These are phyloP conservation scores for Huiozyma naganishii DNA, from an alignment of 805 yeast genomes.

Conservation along the genomic window DNA sequence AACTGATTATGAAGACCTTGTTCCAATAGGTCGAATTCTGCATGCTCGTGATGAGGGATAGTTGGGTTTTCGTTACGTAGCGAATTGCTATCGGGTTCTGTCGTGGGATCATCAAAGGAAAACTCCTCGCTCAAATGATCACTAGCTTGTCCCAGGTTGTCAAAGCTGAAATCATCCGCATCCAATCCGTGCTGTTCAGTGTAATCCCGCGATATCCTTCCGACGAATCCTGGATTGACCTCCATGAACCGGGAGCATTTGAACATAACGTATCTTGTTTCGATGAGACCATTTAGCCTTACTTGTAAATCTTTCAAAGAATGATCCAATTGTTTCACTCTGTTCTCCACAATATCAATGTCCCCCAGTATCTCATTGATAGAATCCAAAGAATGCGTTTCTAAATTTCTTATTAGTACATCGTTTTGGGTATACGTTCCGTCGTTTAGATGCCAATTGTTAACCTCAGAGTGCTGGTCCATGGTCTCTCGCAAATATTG, in stretches of 20 bases:
- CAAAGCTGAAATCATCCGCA: slow-evolving; percentile 16
- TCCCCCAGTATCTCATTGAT: slow-evolving; percentile 53
- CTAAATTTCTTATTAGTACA: slow-evolving; percentile 14
- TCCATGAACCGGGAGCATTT: slow-evolving; percentile 41
- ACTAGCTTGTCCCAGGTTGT: slow-evolving; percentile 3
- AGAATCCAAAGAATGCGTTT: slow-evolving; percentile 27
- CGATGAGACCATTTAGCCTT: slow-evolving; percentile 56
- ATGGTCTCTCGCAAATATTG: slow-evolving; percentile 40
- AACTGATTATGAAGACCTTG: slow-evolving; percentile 20
- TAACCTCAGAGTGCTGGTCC: slow-evolving; percentile 31
- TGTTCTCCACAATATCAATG: slow-evolving; percentile 56
- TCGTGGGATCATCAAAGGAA: slow-evolving; percentile 13
- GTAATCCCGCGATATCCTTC: slow-evolving; percentile 16
- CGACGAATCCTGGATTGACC: slow-evolving; percentile 25
- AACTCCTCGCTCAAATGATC: slow-evolving; percentile 20
- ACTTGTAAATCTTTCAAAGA: slow-evolving; percentile 52
- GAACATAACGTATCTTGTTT: slow-evolving; percentile 52
- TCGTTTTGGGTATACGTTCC: slow-evolving; percentile 21
- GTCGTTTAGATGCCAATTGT: slow-evolving; percentile 27
- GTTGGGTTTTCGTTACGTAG: slow-evolving; percentile 1
- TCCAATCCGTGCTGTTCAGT: slow-evolving; percentile 10
- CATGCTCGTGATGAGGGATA: neutral
- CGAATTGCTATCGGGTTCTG: slow-evolving; percentile 4
- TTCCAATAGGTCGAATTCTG: slow-evolving; percentile 2
- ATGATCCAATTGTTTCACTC: slow-evolving; percentile 62